Conservation (phyloP, 805 yeast species). For the Candida dajiaensis region DNA sequence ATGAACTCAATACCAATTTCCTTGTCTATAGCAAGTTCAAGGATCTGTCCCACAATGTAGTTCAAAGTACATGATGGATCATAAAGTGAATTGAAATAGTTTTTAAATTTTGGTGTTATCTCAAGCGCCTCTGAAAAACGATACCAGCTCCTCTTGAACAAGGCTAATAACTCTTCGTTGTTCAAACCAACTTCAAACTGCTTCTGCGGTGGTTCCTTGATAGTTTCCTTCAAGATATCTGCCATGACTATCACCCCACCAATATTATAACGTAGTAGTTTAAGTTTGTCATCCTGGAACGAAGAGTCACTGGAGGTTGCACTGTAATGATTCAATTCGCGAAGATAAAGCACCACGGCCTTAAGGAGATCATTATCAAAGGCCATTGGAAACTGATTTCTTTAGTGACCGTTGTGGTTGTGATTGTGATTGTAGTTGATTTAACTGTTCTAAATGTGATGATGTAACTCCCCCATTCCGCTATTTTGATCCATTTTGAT, state of each 20-base stretch:
- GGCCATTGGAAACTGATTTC: conserved; percentile 1
- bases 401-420: no score
- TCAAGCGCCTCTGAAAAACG: neutral
- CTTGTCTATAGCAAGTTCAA: neutral
- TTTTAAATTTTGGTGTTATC: neutral
- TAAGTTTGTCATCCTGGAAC: neutral
- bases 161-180: conserved; percentile 3
- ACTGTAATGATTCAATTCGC: conserved; percentile 8
- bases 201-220: neutral
- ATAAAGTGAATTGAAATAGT: conserved; percentile 11
- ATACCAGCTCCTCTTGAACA: conserved; percentile 6
- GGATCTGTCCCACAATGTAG: conserved; percentile 11
- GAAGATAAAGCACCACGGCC: neutral
- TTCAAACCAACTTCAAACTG: conserved; percentile 1
- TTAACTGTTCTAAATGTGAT: no score
- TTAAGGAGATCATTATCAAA: neutral
- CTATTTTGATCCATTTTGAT: no score
- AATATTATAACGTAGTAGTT: conserved; percentile 35
- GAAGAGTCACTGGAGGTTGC: neutral
- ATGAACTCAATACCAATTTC: neutral
- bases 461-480: no score
- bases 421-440: no score
- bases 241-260: conserved; percentile 37
- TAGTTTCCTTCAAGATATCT: conserved; percentile 6
- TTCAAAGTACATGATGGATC: conserved; percentile 16